Conservation (phyloP, 2,329 filamentous ascomycete genomes). For the Trichoderma brevicompactum region DNA sequence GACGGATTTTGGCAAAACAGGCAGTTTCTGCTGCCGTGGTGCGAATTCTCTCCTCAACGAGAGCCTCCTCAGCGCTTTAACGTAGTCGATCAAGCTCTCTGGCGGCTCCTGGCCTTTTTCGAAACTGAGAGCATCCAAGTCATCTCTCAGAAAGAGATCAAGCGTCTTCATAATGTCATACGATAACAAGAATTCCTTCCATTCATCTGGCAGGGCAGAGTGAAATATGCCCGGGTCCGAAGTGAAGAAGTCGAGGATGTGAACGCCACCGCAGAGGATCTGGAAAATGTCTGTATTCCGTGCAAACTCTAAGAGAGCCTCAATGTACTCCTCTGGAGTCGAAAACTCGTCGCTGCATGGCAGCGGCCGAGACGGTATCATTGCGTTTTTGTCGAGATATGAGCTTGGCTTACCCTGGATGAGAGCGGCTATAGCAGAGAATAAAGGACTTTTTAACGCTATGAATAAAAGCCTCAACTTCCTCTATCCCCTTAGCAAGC, state of each 20-base stretch:
- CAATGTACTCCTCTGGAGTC: slow-evolving; percentile 75
- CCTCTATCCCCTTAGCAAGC: too few relatives aligned
- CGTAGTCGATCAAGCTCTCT: slow-evolving; percentile 69
- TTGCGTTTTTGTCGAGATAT: slow-evolving; percentile 34
- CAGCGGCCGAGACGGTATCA: slow-evolving; percentile 60
- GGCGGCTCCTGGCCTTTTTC: slow-evolving; percentile 47
- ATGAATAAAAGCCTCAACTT: background rate
- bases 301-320: slow-evolving; percentile 76
- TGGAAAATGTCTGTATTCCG: slow-evolving; percentile 77
- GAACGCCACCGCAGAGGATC: slow-evolving; percentile 93
- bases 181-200: slow-evolving; percentile 76
- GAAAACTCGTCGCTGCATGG: slow-evolving; percentile 73
- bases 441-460: background rate
- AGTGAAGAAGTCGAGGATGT: slow-evolving; percentile 96
- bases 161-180: slow-evolving; percentile 76
- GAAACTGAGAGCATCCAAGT: slow-evolving; percentile 55
- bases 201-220: slow-evolving; percentile 74
- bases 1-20: slow-evolving; percentile 69
- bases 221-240: slow-evolving; percentile 81
- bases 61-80: slow-evolving; percentile 70
- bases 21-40: slow-evolving; percentile 50
- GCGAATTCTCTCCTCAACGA: slow-evolving; percentile 67
- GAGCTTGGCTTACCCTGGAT: slow-evolving; percentile 8
- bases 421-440: background rate
- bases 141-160: slow-evolving; percentile 78